Conservation (phyloP, 1,284 basidiomycete species). For the Puccinia novopanici region DNA sequence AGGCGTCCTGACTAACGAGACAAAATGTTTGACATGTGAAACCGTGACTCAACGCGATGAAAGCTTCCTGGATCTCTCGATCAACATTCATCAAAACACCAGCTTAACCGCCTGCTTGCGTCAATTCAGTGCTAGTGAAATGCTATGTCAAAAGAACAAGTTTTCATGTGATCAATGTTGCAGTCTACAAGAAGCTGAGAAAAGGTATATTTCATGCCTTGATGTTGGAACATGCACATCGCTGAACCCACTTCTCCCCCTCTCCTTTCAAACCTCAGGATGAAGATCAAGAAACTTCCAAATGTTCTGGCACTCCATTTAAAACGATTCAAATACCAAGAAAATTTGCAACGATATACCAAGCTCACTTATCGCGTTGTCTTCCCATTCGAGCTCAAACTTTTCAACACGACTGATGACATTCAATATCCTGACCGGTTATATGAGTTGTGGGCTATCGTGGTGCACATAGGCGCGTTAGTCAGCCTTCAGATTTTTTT, state of each 20-base stretch:
- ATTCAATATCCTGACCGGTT: slow-evolving; percentile 79
- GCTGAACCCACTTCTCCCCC: background rate
- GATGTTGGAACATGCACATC: background rate
- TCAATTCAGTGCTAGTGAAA: slow-evolving; percentile 95
- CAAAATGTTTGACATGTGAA: slow-evolving; percentile 93
- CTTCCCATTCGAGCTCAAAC: slow-evolving; percentile 86
- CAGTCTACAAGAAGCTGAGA: slow-evolving; percentile 94
- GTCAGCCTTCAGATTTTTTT: slow-evolving; percentile 58
- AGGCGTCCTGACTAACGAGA: slow-evolving; percentile 91
- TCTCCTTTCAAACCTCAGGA: slow-evolving; percentile 64
- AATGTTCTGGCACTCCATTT: slow-evolving; percentile 92
- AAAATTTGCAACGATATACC: slow-evolving; percentile 80
- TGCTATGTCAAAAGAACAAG: slow-evolving; percentile 96
- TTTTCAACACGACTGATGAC: slow-evolving; percentile 97
- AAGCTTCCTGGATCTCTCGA: slow-evolving; percentile 65
- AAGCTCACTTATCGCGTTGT: slow-evolving; percentile 94
- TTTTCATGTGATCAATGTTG: slow-evolving; percentile 98
- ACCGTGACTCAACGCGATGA: slow-evolving; percentile 91
- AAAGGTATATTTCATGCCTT: slow-evolving; percentile 63
- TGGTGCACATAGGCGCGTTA: slow-evolving; percentile 94
- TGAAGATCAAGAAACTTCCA: slow-evolving; percentile 95
- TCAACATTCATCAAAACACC: slow-evolving; percentile 96
- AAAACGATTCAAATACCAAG: slow-evolving; percentile 97
- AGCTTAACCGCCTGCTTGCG: slow-evolving; percentile 91
- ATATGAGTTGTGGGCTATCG: slow-evolving; percentile 91